Evolutionary conservation across 2,329 filamentous ascomycete species (phyloP), one percentile per base, ranked within the genome.

Genomic region (Zymoseptoria pseudotritici): DNA sequence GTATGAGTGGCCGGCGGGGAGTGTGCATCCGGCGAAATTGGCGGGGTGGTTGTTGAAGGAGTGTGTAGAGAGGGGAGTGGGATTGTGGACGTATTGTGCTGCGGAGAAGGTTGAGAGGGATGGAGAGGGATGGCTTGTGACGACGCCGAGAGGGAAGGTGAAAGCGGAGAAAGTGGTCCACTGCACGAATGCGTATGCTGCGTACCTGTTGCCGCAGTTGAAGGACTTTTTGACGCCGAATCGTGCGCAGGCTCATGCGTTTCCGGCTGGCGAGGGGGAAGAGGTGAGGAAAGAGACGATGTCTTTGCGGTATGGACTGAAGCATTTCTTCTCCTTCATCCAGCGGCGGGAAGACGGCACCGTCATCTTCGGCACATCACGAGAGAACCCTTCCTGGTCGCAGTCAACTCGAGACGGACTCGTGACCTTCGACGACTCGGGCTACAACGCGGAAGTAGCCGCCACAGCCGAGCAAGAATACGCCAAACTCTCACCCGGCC

Each of bases 1-100:
- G 7, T 81, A 81, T 60, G 78, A 80, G 63, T 81, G 79, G 79
- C 76, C 78, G 3, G 79, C 78, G 13, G 79, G 76, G 2, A 80
- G 77, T 2, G 77, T 72, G 36, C 79, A 81, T 65, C 79, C 79
- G 2, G 78, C 78, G 5, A 81, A 80, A 63, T 66, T 81, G 20
- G 75, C 76, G 0, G 79, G 81, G n/a, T 81, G 77, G 71, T 71
- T 81, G 11, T 68, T 81, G 20, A 66, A 64, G 11, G 66, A 70
- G 17, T 71, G 70, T 13, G 71, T 79, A 5, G 66, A 67, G 1
- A 71, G 71, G 50, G 79, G 79, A 6, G 74, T 70, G 3, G 68
- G 61, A 26, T 61, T 81, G 4, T 79, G 74, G 64, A 79, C 78
- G 0, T 74, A 78, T 57, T 78, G 77, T 52, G 74, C 77, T 7